Evolutionary conservation across 306 rosid species (phyloP).

Genomic region (Fragaria vesca): DNA sequence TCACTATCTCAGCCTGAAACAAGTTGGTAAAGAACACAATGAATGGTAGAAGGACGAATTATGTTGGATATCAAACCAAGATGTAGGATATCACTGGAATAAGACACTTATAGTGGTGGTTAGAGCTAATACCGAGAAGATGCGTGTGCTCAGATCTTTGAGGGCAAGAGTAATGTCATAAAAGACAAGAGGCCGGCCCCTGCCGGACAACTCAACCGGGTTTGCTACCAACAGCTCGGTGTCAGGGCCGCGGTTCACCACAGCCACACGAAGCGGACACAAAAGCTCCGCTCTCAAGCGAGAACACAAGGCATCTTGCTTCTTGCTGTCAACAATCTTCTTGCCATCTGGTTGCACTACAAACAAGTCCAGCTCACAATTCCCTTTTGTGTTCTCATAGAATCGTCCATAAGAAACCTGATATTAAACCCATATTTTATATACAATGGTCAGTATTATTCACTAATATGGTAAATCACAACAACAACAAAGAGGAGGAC

Average conservation of each 20-base stretch:
- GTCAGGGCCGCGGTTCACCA: conserved; percentile 58
- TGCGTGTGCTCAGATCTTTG: conserved; percentile 36
- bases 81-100: not conserved
- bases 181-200: conserved; percentile 59
- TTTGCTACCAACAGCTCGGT: conserved; percentile 62
- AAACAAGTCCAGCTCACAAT: conserved; percentile 49
- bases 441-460: not conserved
- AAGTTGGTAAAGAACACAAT: not conserved
- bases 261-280: conserved; percentile 49
- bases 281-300: conserved; percentile 55
- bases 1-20: conserved; percentile 52
- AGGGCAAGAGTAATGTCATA: conserved; percentile 52
- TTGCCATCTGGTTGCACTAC: conserved; percentile 50
- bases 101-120: not conserved
- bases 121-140: conserved; percentile 44
- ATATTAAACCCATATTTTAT: not conserved
- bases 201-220: conserved; percentile 59
- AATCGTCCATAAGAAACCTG: conserved; percentile 55
- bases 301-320: conserved; percentile 43
- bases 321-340: conserved; percentile 44
- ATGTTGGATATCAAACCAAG: not conserved
- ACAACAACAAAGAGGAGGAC: not conserved
- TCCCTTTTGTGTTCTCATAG: conserved; percentile 38
- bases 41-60: not conserved
- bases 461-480: not conserved